Conservation (phyloP, 2,329 filamentous ascomycete species). For the Dactylellina haptotyla region DNA sequence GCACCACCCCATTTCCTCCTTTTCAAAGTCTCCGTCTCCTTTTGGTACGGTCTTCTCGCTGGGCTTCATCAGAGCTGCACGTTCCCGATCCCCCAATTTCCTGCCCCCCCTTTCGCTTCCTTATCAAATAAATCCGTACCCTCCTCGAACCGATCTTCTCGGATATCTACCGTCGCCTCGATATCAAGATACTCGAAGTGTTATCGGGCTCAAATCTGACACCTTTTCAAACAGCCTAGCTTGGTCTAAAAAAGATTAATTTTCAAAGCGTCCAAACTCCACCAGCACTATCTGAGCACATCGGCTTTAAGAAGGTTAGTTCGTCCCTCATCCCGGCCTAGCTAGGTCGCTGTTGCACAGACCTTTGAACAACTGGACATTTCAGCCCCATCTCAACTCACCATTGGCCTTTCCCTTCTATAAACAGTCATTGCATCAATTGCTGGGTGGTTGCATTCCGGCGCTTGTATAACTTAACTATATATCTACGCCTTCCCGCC, state of each 20-base stretch:
- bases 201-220: conserved; percentile 41
- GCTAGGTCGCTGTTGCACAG: conserved; percentile 42
- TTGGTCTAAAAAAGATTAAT: conserved; percentile 18
- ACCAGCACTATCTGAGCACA: conserved; percentile 43
- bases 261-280: conserved; percentile 33
- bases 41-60: background rate
- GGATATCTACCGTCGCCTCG: conserved; percentile 10
- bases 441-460: background rate
- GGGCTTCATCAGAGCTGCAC: background rate
- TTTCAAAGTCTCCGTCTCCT: conserved; percentile 23
- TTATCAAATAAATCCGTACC: conserved; percentile 9
- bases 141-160: conserved; percentile 15
- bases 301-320: conserved; percentile 54
- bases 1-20: conserved; percentile 8
- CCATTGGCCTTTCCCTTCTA: too few relatives aligned
- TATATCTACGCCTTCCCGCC: background rate
- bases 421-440: too few relatives aligned
- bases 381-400: conserved; percentile 33
- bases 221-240: conserved; percentile 38
- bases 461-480: background rate
- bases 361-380: conserved; percentile 31
- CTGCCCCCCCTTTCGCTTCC: conserved; percentile 17
- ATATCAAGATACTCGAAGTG: conserved; percentile 23
- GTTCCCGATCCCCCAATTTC: background rate
- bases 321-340: conserved; percentile 23